These are phyloP conservation scores for Crithidia sp. DNA, from an alignment of 208 protist species.

Conservation along the genomic window DNA sequence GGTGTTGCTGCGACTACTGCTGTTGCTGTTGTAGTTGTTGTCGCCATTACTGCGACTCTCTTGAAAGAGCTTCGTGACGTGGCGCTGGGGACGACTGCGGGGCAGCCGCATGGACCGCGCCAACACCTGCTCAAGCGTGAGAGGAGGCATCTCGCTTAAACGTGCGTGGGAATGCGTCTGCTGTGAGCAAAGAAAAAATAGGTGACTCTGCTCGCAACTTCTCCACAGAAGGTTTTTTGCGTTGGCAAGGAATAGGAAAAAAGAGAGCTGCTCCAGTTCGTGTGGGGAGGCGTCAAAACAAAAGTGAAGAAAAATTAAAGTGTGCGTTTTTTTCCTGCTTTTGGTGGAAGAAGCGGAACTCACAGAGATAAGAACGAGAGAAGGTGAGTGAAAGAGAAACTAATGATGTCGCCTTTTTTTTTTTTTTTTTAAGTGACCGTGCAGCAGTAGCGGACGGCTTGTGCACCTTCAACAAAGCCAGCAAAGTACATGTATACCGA, in stretches of 20 bases:
- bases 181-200: neutral
- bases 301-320: too few relatives aligned
- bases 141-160: slow-evolving; percentile 43
- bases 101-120: slow-evolving; percentile 85
- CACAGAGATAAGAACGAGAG: neutral
- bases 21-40: too few relatives aligned
- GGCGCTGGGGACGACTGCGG: slow-evolving; percentile 32
- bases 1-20: too few relatives aligned
- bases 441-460: neutral
- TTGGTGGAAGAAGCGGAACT: neutral
- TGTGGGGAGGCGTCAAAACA: too few relatives aligned
- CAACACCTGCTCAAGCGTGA: slow-evolving; percentile 88
- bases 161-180: too few relatives aligned
- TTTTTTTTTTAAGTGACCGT: neutral
- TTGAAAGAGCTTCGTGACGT: slow-evolving; percentile 29
- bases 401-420: neutral
- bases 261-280: too few relatives aligned
- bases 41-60: too few relatives aligned
- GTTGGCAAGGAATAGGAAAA: too few relatives aligned
- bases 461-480: too few relatives aligned
- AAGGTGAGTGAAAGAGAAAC: neutral
- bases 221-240: too few relatives aligned
- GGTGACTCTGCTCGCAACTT: too few relatives aligned
- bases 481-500: too few relatives aligned
- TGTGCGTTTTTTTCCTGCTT: neutral